Base-by-base conservation (phyloP, 208 protist genomes). In the Trypanosoma avium region DNA sequence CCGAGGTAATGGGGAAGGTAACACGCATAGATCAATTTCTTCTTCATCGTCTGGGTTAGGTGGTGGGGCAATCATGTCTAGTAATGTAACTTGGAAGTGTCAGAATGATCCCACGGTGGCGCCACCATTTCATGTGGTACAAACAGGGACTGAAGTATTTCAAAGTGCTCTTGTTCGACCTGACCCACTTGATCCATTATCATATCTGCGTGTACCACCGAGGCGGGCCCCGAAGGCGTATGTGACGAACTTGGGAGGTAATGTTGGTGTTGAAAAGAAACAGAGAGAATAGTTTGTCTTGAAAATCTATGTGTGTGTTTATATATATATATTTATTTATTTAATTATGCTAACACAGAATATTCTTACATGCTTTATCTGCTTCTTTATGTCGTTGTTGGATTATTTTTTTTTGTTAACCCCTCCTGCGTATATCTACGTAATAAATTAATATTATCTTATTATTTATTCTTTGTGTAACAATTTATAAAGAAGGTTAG, bases 161-260 rank as follows among this genome's bases (percentile, higher is more conserved):
- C 78, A 87, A 72, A 73, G 73, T 58, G 56, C 72, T 0, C 79
- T 87, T 53, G 76, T 83, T 62, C 72, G 73, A 46, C 82, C 85
- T 15, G 77, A 94, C 61, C 88, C 88, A 21, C 80, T 74, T 17
- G 88, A 94, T 43, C 88, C 88, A 8, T 81, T 87, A 17, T 90
- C 82, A 38, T 94, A 94, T 73, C 70, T 92, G 50, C 76, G 79
- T 2, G 49, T 81, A 3, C 72, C 87, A 29, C 84, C 84, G n/a
- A 76, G 79, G 70, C 77, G 85, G 1, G 76, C 73, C 6, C 79
- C 82, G 8, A 77, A 75, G 36, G 60, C 66, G 24, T 62, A 75
- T 17, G 77, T 92, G 46, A 90, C 83, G 42, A 90, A 92, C 68
- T 56, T 92, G 13, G 86, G 77, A 7, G 81, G 81, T 0, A 64